Percentiles rank a stretch among this genome's conserved stretches.
Conservation (phyloP, 2,329 filamentous ascomycete species). For the Fusarium setosum region DNA sequence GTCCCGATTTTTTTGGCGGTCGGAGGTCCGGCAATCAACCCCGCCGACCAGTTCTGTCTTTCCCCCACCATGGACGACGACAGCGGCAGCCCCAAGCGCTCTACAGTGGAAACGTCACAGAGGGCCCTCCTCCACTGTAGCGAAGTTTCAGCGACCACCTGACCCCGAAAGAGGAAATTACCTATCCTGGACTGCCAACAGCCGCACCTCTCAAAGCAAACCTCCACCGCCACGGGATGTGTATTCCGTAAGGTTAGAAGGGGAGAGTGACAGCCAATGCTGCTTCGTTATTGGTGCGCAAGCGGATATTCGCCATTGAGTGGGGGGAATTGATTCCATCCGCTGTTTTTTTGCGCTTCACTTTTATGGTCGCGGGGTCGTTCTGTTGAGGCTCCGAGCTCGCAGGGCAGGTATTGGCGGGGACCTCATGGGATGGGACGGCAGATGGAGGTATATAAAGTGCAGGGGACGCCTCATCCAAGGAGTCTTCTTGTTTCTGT, state of each 20-base stretch:
- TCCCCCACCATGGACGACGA: background rate
- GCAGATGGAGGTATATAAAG: slow-evolving; percentile 9
- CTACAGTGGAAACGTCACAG: background rate
- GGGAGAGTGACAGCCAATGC: background rate
- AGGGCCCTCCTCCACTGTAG: background rate
- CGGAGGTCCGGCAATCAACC: slow-evolving; percentile 5
- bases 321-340: background rate
- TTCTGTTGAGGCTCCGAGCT: background rate
- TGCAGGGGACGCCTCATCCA: background rate
- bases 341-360: background rate
- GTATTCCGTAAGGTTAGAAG: background rate
- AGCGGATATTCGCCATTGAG: background rate
- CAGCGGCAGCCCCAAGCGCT: background rate
- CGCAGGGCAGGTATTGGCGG: slow-evolving; percentile 7
- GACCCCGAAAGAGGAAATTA: slow-evolving; percentile 26
- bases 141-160: background rate
- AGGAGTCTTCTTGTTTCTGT: background rate
- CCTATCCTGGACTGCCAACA: slow-evolving; percentile 8
- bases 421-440: background rate
- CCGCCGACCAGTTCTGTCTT: background rate
- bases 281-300: slow-evolving; percentile 42
- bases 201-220: slow-evolving; percentile 42
- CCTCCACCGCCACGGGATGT: slow-evolving; percentile 31
- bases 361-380: slow-evolving; percentile 4
- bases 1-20: slow-evolving; percentile 5